A percentile compares a stretch with the other conserved stretches of the same genome.
phyloP scores from a whole-genome alignment of 306 rosid genomes.

The Inga laurina region DNA sequence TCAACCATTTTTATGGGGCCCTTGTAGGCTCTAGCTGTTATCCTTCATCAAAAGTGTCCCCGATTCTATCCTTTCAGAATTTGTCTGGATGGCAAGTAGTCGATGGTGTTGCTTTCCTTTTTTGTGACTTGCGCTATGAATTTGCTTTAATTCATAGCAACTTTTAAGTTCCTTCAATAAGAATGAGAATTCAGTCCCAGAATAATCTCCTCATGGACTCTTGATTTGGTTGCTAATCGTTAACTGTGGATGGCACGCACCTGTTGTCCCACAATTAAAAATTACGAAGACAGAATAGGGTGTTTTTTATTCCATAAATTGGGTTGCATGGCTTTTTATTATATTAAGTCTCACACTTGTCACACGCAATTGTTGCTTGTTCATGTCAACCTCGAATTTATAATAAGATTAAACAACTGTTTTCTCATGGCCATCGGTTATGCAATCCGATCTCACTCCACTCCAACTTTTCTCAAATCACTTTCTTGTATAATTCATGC shows the following conservation, averaged over 20 bases:
- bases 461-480: background rate
- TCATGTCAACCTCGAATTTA: background rate
- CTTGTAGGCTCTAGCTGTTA: background rate
- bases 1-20: background rate
- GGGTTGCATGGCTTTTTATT: background rate
- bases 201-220: background rate
- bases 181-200: background rate
- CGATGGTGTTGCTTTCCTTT: background rate
- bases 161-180: background rate
- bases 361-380: slow-evolving; percentile 4
- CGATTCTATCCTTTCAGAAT: background rate
- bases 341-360: background rate
- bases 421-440: background rate
- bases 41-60: background rate
- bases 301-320: background rate
- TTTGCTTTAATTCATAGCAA: background rate
- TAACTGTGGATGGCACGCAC: background rate
- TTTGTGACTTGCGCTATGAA: background rate
- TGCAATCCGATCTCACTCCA: background rate
- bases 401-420: background rate
- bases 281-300: background rate
- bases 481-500: background rate
- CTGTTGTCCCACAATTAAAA: background rate
- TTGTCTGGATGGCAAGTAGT: background rate
- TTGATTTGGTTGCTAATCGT: background rate